A percentile compares a stretch with the other conserved stretches of the same genome.
phyloP scores from a whole-genome alignment of 2,329 filamentous ascomycete species.

The Calonectria henricotiae region DNA sequence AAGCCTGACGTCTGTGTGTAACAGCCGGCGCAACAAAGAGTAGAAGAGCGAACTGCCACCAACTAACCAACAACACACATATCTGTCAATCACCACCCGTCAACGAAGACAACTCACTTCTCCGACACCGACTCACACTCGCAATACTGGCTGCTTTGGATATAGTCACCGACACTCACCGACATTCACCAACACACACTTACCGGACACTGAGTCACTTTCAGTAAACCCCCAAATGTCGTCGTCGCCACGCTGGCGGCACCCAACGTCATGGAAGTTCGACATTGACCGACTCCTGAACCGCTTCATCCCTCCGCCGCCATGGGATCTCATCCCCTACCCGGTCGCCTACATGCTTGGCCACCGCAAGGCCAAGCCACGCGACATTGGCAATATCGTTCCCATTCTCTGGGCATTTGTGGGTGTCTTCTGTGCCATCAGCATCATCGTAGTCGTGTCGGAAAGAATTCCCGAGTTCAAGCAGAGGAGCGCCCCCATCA shows the following conservation, averaged over 20 bases:
- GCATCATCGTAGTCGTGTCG: constrained; percentile 73
- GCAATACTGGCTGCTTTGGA: too few relatives aligned
- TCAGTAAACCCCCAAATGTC: constrained; percentile 34
- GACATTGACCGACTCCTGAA: constrained; percentile 86
- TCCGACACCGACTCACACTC: too few relatives aligned
- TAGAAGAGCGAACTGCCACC: too few relatives aligned
- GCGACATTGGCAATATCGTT: constrained; percentile 71
- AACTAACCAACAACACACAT: neutral
- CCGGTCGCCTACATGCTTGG: constrained; percentile 80
- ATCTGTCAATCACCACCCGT: neutral
- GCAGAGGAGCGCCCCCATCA: constrained; percentile 69
- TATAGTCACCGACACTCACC: neutral
- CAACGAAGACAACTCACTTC: too few relatives aligned
- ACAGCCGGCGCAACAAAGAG: neutral
- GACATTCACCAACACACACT: neutral
- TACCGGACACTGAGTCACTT: neutral
- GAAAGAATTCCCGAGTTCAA: constrained; percentile 70
- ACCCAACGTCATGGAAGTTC: constrained; percentile 68
- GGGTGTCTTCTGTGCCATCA: constrained; percentile 75
- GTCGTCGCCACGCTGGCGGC: constrained; percentile 13
- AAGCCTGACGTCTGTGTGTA: constrained; percentile 13
- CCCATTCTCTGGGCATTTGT: constrained; percentile 76
- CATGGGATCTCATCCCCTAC: constrained; percentile 75
- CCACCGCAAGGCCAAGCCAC: constrained; percentile 64
- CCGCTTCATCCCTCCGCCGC: constrained; percentile 77